A percentile compares a stretch with the other conserved stretches of the same genome.
phyloP scores from a whole-genome alignment of 176 grass and related monocot species.

The Oryza coarctata region DNA sequence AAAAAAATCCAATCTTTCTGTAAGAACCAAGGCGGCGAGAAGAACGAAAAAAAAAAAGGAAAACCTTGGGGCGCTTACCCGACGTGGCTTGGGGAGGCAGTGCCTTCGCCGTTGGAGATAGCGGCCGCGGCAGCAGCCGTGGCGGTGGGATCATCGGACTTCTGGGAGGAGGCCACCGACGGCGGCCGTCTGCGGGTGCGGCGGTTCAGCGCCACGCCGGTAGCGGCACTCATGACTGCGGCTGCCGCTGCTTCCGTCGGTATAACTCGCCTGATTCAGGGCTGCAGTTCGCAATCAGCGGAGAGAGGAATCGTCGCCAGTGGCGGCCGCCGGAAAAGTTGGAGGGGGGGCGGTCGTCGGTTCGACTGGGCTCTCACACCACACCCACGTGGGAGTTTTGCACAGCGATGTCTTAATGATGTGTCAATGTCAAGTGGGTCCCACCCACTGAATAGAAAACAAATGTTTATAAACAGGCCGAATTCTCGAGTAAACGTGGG shows the following conservation, averaged over 20 bases:
- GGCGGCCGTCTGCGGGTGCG: slow-evolving; percentile 46
- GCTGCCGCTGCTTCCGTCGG: neutral
- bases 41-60: neutral
- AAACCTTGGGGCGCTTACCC: slow-evolving; percentile 37
- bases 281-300: neutral
- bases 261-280: neutral
- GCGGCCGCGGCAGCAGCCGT: neutral
- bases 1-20: neutral
- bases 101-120: slow-evolving; percentile 25
- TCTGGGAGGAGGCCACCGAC: slow-evolving; percentile 40
- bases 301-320: neutral
- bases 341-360: slow-evolving; percentile 24
- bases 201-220: slow-evolving; percentile 28
- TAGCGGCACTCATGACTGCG: slow-evolving; percentile 19
- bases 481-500: neutral
- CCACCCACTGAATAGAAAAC: neutral
- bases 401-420: neutral
- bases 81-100: slow-evolving; percentile 35
- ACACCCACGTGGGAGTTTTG: neutral
- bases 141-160: slow-evolving; percentile 29
- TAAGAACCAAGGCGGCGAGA: neutral
- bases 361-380: neutral
- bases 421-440: neutral
- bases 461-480: neutral
- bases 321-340: slow-evolving; percentile 41